Conservation (phyloP, 2,329 filamentous ascomycete species). For the Alternaria metachromatica region DNA sequence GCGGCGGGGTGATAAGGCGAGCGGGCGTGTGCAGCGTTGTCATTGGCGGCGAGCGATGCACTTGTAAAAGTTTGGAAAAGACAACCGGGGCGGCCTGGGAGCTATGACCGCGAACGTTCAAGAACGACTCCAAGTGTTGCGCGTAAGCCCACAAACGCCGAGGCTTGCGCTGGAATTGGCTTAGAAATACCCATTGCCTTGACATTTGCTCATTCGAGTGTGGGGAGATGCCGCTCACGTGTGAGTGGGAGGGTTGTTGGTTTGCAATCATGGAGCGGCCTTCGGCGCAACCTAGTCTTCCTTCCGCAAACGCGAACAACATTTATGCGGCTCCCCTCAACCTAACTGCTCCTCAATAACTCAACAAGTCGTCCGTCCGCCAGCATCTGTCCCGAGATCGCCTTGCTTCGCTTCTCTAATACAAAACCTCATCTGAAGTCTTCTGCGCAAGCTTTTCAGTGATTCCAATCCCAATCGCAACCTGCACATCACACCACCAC, state of each 20-base stretch:
- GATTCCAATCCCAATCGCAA: not conserved
- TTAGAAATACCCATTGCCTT: conserved; percentile 19
- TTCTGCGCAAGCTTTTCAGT: not conserved
- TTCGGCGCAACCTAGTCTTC: conserved; percentile 22
- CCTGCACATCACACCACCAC: not conserved
- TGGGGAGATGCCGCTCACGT: conserved; percentile 23
- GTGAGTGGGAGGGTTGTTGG: conserved; percentile 9
- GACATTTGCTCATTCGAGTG: conserved; percentile 28
- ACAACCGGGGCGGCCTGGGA: conserved; percentile 22
- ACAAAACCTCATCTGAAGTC: not conserved
- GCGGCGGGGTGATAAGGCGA: conserved; percentile 39
- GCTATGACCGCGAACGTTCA: conserved; percentile 26
- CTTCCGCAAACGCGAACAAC: conserved; percentile 23
- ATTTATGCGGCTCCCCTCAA: conserved; percentile 25
- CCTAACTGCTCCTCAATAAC: conserved; percentile 10
- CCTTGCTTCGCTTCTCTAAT: not conserved
- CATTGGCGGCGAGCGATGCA: conserved; percentile 31
- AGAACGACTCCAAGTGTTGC: conserved; percentile 21
- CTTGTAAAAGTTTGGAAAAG: conserved; percentile 21
- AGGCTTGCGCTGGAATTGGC: conserved; percentile 13
- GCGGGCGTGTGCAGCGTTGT: conserved; percentile 14
- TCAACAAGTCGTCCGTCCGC: not conserved
- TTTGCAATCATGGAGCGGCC: conserved; percentile 13
- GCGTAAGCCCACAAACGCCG: conserved; percentile 22
- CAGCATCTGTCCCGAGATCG: not conserved